A percentile compares a stretch with the other conserved stretches of the same genome.
phyloP scores from a whole-genome alignment of 2,329 filamentous ascomycete species.

The Fusarium compactum region DNA sequence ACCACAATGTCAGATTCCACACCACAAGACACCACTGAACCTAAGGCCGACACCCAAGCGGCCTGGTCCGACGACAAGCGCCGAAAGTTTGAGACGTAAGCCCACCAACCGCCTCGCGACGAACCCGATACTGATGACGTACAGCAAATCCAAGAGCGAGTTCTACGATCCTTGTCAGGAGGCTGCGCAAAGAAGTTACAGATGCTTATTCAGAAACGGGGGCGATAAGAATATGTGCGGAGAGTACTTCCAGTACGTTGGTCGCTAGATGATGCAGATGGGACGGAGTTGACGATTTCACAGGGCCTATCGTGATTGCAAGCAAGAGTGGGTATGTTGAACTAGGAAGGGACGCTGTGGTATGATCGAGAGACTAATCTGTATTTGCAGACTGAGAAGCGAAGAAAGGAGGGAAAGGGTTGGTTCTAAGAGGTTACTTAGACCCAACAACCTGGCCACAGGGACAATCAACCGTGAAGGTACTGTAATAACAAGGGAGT shows the following conservation, averaged over 20 bases:
- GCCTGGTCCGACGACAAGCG: constrained; percentile 71
- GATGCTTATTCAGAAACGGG: constrained; percentile 88
- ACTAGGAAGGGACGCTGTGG: not conserved
- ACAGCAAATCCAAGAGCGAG: constrained; percentile 87
- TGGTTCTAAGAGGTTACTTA: constrained; percentile 37
- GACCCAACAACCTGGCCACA: not conserved
- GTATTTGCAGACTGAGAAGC: constrained; percentile 48
- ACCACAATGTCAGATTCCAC: constrained; percentile 40
- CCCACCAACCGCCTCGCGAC: not conserved
- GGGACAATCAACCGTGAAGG: not conserved
- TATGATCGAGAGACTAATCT: not conserved
- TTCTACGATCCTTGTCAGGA: constrained; percentile 97
- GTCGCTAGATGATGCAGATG: not conserved
- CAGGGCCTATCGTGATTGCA: constrained; percentile 94
- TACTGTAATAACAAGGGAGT: constrained; percentile 20
- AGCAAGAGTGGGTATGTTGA: constrained; percentile 84
- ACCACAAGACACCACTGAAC: constrained; percentile 33
- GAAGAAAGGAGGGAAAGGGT: constrained; percentile 49
- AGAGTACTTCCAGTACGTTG: constrained; percentile 91
- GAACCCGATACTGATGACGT: constrained; percentile 5
- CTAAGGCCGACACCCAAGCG: constrained; percentile 46
- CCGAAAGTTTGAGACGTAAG: constrained; percentile 73
- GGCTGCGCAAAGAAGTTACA: constrained; percentile 84
- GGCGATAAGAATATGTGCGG: constrained; percentile 90
- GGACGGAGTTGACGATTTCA: constrained; percentile 33